Base-by-base conservation (phyloP, 2,329 filamentous ascomycete species). In the Cadophora sp. region DNA sequence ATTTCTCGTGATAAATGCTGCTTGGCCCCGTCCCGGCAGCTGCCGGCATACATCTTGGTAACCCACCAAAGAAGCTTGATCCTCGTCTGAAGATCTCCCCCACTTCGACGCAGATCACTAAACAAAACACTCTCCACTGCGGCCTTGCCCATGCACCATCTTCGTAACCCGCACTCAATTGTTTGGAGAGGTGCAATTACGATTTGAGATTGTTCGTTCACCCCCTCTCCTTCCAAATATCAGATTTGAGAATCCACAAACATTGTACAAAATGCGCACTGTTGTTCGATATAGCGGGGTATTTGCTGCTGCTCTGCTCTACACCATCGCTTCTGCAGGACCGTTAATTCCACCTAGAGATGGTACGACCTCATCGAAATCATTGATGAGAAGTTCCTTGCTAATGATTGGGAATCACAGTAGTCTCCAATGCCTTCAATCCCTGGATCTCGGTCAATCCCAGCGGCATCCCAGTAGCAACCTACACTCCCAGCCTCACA, bases 401-500 rank as follows among this genome's bases (percentile, higher is more conserved):
- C 56, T 63, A 40, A 62, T 37, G 27, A 29, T 29, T 6, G 8
- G 6, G 22, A 22, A 31, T 16, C 9, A 22, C 22, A 40, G 48
- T 53, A 19, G 46, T 63, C 48, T 51, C 61, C 37, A 53, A 63
- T 43, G 64, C 56, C 53, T 66, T 76, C 16, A 64, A 70, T 48
- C 73, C 75, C 22, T 77, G 72, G 73, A 69, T 77, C 19, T 73
- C 75, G 4, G 72, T 76, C 29, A 68, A 74, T 68, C 68, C 69
- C n/a, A 74, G 69, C 63, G 75, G 74, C 16, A 37, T 65, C 24
- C 69, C 69, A 27, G 66, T 71, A 1, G 73, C 76, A 24, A 77
- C 75, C 3, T 70, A 74, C 31, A 76, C 74, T 16, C 73, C 76
- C 1, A 64, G 71, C 50, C 55, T 74, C 48, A 74, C 72, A 24